Evolutionary conservation across 2,329 filamentous ascomycete species (phyloP).

Genomic region (Neurospora sp.): DNA sequence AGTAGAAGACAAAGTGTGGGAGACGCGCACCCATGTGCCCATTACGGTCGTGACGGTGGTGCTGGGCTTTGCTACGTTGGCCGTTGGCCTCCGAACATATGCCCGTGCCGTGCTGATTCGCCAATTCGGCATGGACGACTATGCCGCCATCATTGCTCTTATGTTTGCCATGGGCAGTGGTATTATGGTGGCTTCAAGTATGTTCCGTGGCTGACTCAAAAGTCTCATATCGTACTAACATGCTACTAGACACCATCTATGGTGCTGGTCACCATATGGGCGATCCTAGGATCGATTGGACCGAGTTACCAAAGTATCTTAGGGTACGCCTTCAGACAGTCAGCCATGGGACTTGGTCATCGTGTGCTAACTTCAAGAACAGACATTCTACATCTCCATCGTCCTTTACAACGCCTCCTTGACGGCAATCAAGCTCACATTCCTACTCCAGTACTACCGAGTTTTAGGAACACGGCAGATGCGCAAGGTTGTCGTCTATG

Average conservation of each 20-base stretch:
- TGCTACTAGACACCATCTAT: slow-evolving; percentile 11
- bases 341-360: neutral
- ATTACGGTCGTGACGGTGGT: slow-evolving; percentile 14
- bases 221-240: neutral
- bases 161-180: slow-evolving; percentile 14
- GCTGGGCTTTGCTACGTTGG: slow-evolving; percentile 9
- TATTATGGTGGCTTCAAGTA: slow-evolving; percentile 12
- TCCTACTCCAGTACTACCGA: slow-evolving; percentile 30
- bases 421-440: slow-evolving; percentile 27
- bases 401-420: slow-evolving; percentile 28
- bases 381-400: slow-evolving; percentile 30
- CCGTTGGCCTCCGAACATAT: slow-evolving; percentile 15
- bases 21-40: slow-evolving; percentile 13
- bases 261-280: slow-evolving; percentile 15
- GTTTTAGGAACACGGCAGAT: slow-evolving; percentile 25
- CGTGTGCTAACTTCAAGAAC: neutral
- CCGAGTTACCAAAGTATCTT: slow-evolving; percentile 12
- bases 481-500: slow-evolving; percentile 20
- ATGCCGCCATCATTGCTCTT: slow-evolving; percentile 14
- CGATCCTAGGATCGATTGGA: slow-evolving; percentile 4
- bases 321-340: slow-evolving; percentile 5
- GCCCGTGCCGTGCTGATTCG: slow-evolving; percentile 14
- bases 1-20: neutral
- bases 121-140: slow-evolving; percentile 19
- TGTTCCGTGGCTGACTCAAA: neutral